Percentiles rank a stretch among this genome's conserved stretches.
phyloP scores from a whole-genome alignment of 306 rosid species.

The Citrullus amarus region DNA sequence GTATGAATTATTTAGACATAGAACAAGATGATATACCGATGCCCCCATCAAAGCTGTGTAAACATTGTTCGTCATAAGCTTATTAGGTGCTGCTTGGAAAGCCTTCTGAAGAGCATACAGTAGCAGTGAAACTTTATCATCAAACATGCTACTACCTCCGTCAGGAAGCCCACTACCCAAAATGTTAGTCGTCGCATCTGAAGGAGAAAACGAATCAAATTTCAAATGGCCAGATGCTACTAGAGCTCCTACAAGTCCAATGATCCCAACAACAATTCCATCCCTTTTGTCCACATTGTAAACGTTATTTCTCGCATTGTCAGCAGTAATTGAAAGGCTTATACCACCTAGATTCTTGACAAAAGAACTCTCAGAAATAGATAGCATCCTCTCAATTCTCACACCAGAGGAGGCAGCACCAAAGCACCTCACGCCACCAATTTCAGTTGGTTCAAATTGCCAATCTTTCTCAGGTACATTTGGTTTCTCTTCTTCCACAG shows the following conservation, averaged over 20 bases:
- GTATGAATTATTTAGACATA: not conserved
- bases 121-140: slow-evolving; percentile 81
- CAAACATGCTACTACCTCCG: slow-evolving; percentile 82
- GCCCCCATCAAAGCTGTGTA: slow-evolving; percentile 81
- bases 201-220: slow-evolving; percentile 38
- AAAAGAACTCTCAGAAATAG: slow-evolving; percentile 42
- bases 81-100: slow-evolving; percentile 82
- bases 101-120: slow-evolving; percentile 90
- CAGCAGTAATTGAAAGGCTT: slow-evolving; percentile 77
- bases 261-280: slow-evolving; percentile 80
- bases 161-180: slow-evolving; percentile 62
- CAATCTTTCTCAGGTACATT: slow-evolving; percentile 29
- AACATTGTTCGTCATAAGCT: slow-evolving; percentile 73
- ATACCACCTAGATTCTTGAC: slow-evolving; percentile 82
- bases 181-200: slow-evolving; percentile 47
- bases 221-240: slow-evolving; percentile 75
- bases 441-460: slow-evolving; percentile 34
- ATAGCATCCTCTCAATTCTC: slow-evolving; percentile 34
- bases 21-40: slow-evolving; percentile 56
- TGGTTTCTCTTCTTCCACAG: slow-evolving; percentile 29
- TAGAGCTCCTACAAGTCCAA: slow-evolving; percentile 73
- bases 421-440: slow-evolving; percentile 19
- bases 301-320: slow-evolving; percentile 91
- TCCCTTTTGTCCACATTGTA: slow-evolving; percentile 81
- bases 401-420: slow-evolving; percentile 29